A percentile compares a stretch with the other conserved stretches of the same genome.
Evolutionary conservation across 305 asterid genomes (phyloP).

Genomic region (Fraxinus sp.): DNA sequence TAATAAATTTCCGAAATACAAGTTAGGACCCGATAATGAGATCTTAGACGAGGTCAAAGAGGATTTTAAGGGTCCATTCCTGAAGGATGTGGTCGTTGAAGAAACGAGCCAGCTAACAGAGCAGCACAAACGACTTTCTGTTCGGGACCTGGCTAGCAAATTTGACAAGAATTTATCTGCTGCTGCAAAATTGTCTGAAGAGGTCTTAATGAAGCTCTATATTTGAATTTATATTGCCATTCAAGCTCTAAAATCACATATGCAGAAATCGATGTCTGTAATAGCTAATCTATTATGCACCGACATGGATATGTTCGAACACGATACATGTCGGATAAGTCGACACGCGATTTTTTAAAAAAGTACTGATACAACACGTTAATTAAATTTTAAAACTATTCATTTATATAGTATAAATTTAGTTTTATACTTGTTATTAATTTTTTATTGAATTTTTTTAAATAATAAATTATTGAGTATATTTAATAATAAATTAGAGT

Average conservation of each 20-base stretch:
- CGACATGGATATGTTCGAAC: neutral
- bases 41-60: conserved; percentile 72
- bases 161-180: conserved; percentile 97
- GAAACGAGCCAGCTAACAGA: conserved; percentile 68
- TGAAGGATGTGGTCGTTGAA: conserved; percentile 75
- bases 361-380: neutral
- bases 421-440: no score
- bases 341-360: no score
- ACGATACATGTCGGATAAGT: neutral
- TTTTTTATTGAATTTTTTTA: neutral
- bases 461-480: no score
- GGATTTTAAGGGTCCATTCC: conserved; percentile 67
- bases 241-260: neutral
- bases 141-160: conserved; percentile 91
- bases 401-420: no score
- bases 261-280: neutral
- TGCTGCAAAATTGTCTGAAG: conserved; percentile 87
- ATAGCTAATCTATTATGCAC: neutral
- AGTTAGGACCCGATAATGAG: conserved; percentile 81
- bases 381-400: no score
- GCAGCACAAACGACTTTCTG: conserved; percentile 90
- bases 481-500: no score
- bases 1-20: conserved; percentile 80
- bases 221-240: neutral
- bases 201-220: conserved; percentile 44